Base-by-base conservation (phyloP, 495 filamentous ascomycete genomes). In the Trypethelium eluteriae region DNA sequence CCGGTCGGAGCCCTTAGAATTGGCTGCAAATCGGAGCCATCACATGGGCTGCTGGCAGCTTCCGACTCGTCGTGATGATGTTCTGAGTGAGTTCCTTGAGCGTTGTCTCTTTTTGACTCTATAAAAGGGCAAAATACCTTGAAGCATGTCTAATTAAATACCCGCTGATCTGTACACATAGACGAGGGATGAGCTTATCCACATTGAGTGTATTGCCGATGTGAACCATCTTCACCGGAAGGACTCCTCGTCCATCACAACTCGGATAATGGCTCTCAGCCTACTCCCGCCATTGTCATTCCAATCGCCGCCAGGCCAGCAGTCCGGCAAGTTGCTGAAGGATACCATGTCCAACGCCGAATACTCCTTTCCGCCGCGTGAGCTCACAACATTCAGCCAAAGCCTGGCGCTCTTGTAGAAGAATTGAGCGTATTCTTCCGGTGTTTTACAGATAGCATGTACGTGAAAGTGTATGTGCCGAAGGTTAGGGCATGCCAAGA, bases 331-430 rank as follows among this genome's bases (percentile, higher is more conserved):
- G 32, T 59, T 59, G 32, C 25, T 59, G 32, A 59, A 59, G 7
- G 53, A 59, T 9, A 59, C 32, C 53, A 59, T 59, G 3, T 34
- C 14, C 53, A 36, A 36, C 25, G 5, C 53, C 53, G 32, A 36
- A 34, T 36, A 18, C 36, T 32, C 32, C 34, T 59, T 7, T 18
- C n/a, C 32, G n/a, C 14, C 32, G 9, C 36, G 11, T 18, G 4
- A 5, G 11, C 12, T 18, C 14, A 59, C 32, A 36, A 10, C 53
- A 2, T 59, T 7, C 7, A 59, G 53, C 53, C 53, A 59, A 9
- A 34, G 53, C 32, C 53, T 34, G 10, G 53, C 53, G 36, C 53
- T 59, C 14, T 59, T 59, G 53, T 59, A 59, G 32, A 59, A 59
- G 53, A 59, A 59, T 18, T 36, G 34, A 5, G 53, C 53, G 36